Conservation (phyloP, 2,329 filamentous ascomycete species). For the Colletotrichum eleusines region DNA sequence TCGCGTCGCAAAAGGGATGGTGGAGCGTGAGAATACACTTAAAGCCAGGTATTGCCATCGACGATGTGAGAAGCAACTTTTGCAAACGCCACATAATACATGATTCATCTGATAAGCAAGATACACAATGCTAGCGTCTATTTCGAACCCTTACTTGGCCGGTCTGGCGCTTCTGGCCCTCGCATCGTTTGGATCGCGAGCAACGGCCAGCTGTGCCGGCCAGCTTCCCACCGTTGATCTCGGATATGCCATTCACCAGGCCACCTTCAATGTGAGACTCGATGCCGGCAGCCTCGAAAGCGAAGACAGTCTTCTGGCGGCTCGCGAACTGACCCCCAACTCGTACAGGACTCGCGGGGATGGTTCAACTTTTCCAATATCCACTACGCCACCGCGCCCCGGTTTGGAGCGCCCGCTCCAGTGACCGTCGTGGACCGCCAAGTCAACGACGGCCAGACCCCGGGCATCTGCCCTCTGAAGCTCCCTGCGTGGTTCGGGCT, state of each 20-base stretch:
- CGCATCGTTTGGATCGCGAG: neutral
- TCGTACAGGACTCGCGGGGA: neutral
- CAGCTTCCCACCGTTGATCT: neutral
- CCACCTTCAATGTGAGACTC: neutral
- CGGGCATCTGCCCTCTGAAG: neutral
- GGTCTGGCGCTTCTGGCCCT: neutral
- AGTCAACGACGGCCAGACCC: constrained; percentile 48
- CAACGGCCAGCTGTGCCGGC: neutral
- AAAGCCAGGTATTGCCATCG: neutral
- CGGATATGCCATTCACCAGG: neutral
- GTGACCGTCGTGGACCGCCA: constrained; percentile 49
- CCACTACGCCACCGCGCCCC: constrained; percentile 77
- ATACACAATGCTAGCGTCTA: neutral
- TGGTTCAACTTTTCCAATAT: constrained; percentile 54
- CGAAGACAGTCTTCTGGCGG: accelerated
- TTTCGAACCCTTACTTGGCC: neutral
- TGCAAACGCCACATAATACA: neutral
- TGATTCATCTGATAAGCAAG: neutral
- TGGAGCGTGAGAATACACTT: neutral
- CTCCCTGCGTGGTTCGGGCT: neutral
- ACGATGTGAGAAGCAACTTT: too few species aligned
- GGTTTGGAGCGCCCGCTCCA: constrained; percentile 71
- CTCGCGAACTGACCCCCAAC: neutral
- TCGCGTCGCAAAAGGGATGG: neutral
- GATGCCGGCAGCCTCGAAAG: accelerated